Base-by-base conservation (phyloP, 2,329 filamentous ascomycete genomes). In the Nemania sp. region DNA sequence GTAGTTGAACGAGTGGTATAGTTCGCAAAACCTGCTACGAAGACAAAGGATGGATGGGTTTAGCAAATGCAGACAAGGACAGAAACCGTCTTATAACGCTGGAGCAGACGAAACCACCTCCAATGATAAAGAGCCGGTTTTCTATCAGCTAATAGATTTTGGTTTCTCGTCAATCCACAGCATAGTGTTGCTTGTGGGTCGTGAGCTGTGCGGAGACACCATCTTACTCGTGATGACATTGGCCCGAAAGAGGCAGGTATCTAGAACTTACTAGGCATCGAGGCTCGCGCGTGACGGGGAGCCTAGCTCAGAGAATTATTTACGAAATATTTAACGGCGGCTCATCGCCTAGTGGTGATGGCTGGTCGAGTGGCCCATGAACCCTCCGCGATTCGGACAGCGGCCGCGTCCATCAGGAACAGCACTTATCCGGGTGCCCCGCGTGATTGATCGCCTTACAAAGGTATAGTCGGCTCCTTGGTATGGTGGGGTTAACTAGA, bases 111-210 rank as follows among this genome's bases (percentile, higher is more conserved):
- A 49, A 54, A 60, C 42, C 36, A 46, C 57, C 67, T 67, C 66
- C 72, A 73, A 73, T 70, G 65, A 66, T 51, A 59, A 34, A 53
- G 28, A 46, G 22, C 45, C 19, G 23, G 26, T 24, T 64, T 68
- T 63, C 51, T 64, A 70, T 72, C 67, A 72, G 68, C 68, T 70
- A 71, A 70, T 70, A 57, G 53, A 61, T 68, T 64, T 57, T 56
- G 57, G 58, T 55, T 23, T 48, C 30, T 57, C 56, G 36, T 49
- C 28, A 53, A 42, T 33, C 49, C 26, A 49, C 36, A 42, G 15
- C 15, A 48, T 19, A 28, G 26, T 30, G 40, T 45, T 31, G 68
- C 68, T 68, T 61, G 63, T 66, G 62, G 65, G 62, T 65, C 64
- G 59, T 49, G 56, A 55, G 23, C 49, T 58, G 50, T 58, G 60